Evolutionary conservation across 345 rosid species (phyloP), one percentile per base, ranked within the genome.

Genomic region (Sisymbrium irio): DNA sequence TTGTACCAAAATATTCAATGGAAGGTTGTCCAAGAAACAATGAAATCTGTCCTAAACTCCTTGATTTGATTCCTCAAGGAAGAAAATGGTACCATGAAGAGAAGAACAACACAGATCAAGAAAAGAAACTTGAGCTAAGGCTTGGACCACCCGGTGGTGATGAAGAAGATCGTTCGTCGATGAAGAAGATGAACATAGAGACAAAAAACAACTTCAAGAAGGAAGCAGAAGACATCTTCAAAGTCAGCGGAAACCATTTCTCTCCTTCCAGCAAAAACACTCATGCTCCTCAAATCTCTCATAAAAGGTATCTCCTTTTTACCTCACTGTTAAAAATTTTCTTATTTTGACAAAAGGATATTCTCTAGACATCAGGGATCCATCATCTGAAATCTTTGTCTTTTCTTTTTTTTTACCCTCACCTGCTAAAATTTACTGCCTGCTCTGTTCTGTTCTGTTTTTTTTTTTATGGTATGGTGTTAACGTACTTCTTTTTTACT

Each of bases 121-220:
- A 89, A 76, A 86, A 83, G 75, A 84, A 87, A 81, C 97, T 95
- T 53, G 99, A 95, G 76, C 91, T 92, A 13, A 90, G 97, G 90
- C 97, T 95, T 60, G 98, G 88, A 82, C 97, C 89, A 37, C 99
- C 99, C 0, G 96, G 94, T 50, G 55, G 33, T 15, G 72, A 77
- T 57, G 87, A 89, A 65, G 88, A 88, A 72, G 85, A 84, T 51
- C 82, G 67, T 72, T 85, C 86, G 78, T 55, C 81, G 19, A 74
- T 55, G 42, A 72, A 61, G 56, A 78, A 35, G 41, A 56, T 33
- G 41, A 55, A 35, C 55, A 28, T 2, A 77, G 57, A 54, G 72
- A 9, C 73, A 27, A 42, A 53, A 69, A 62, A 64, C 75, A 64
- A 30, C 62, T 77, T 39, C 67, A 79, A 72, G 46, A 66, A 35